These are phyloP conservation scores for Talaromyces albobiverticillius DNA, from an alignment of 2,329 filamentous ascomycete species.

Conservation along the genomic window DNA sequence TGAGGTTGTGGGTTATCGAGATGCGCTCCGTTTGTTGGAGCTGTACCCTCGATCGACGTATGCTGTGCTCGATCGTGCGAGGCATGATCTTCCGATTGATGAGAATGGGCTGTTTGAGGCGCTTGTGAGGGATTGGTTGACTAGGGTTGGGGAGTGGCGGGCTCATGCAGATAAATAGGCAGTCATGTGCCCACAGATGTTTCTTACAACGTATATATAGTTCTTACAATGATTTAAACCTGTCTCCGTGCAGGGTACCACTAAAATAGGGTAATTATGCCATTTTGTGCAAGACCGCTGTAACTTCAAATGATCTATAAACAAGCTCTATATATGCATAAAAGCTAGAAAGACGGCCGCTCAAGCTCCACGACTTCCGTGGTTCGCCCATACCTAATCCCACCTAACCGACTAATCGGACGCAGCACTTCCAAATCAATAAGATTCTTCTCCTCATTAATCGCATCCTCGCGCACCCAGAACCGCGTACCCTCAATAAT, in stretches of 20 bases:
- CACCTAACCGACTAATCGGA: conserved; percentile 75
- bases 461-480: conserved; percentile 84
- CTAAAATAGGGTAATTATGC: no score
- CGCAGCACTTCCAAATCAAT: conserved; percentile 74
- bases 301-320: no score
- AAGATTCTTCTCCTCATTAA: conserved; percentile 71
- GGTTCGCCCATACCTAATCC: conserved; percentile 76
- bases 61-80: conserved; percentile 25
- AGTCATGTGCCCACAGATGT: no score
- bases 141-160: conserved; percentile 23
- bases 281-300: no score
- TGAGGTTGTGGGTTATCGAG: conserved; percentile 26
- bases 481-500: conserved; percentile 82
- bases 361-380: conserved; percentile 70
- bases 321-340: no score
- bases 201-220: no score
- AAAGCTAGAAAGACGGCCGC: conserved; percentile 50
- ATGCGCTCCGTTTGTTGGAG: conserved; percentile 27
- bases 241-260: no score
- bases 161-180: conserved; percentile 14
- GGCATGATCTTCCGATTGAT: conserved; percentile 27
- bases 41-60: conserved; percentile 26
- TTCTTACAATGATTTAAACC: no score
- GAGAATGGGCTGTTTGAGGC: conserved; percentile 26
- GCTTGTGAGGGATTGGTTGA: conserved; percentile 27